Percentiles rank a stretch among this genome's conserved stretches.
Conservation (phyloP, 805 yeast genomes). For the Jamesozyma gamospora region DNA sequence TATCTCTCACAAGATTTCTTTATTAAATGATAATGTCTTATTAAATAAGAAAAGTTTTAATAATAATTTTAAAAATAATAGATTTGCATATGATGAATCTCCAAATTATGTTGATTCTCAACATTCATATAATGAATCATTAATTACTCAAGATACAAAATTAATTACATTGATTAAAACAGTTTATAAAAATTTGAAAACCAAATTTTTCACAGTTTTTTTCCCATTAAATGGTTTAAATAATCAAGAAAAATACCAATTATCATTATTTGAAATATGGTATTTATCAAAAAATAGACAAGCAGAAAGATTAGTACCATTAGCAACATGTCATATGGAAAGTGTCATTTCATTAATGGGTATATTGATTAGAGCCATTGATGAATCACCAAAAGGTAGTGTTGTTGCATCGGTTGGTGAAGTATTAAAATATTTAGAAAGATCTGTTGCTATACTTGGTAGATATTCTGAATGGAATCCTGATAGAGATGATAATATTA, state of each 20-base stretch:
- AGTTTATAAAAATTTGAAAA: conserved; percentile 6
- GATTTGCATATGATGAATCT: not conserved
- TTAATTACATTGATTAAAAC: conserved; percentile 10
- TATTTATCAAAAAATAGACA: conserved; percentile 34
- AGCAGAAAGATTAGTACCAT: conserved; percentile 50
- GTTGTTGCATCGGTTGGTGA: conserved; percentile 49
- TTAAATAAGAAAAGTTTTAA: conserved; percentile 3
- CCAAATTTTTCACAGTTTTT: conserved; percentile 13
- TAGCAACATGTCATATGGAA: conserved; percentile 57
- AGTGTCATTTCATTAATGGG: conserved; percentile 50
- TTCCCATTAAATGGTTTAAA: conserved; percentile 14
- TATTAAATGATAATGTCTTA: conserved; percentile 18
- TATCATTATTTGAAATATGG: conserved; percentile 24
- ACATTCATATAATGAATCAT: conserved; percentile 16
- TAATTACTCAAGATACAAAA: conserved; percentile 23
- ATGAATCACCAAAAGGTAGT: conserved; percentile 50
- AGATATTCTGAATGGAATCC: conserved; percentile 33
- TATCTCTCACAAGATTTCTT: conserved; percentile 10
- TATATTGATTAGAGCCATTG: conserved; percentile 41
- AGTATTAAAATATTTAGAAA: conserved; percentile 48
- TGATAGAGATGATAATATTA: not conserved
- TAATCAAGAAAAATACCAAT: conserved; percentile 3
- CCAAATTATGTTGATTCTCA: conserved; percentile 5
- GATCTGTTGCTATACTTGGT: conserved; percentile 46
- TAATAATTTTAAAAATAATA: not conserved